Base-by-base conservation (phyloP, 2,329 filamentous ascomycete genomes). In the Zymoseptoria passerinii region DNA sequence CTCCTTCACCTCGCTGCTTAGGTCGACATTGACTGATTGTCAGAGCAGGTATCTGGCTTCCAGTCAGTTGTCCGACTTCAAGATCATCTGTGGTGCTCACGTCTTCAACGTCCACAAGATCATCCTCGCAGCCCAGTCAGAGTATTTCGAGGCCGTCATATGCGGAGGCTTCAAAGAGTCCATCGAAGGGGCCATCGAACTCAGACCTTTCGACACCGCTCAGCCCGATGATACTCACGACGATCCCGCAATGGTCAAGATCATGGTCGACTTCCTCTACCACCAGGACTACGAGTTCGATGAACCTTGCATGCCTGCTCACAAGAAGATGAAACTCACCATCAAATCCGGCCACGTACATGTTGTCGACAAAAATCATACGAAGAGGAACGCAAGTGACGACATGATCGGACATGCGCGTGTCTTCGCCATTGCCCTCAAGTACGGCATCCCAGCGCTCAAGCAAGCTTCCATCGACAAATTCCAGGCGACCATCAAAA, bases 211-310 rank as follows among this genome's bases (percentile, higher is more conserved):
- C 20, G 50, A 52, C 20, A 10, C 1, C 4, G 8, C 50, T 5
- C 8, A 35, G 9, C 29, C 3, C 3, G 29, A 35, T 35, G 9
- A 13, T 3, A 13, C 29, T 35, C 62, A 60, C 56, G 65, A 68
- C 28, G 64, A 69, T 40, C 65, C 67, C 8, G 65, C 66, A 9
- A 58, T 57, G 6, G 55, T 71, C 23, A 61, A 64, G 54, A 52
- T 58, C 16, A 68, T 70, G 66, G 58, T 69, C 18, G 48, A 71
- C 40, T 69, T 60, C 61, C 63, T 69, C 57, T 71, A 71, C 53
- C 57, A 67, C 29, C 59, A 65, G 40, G 66, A 69, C 54, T 68
- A 69, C 60, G 7, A 48, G 27, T 16, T 48, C 20, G 18, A 28
- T 28, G 50, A 27, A 13, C 28, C 20, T 3, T 23, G 2, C 6